phyloP scores from a whole-genome alignment of 2,329 filamentous ascomycete species.

The Ploettnerulaceae sp. region DNA sequence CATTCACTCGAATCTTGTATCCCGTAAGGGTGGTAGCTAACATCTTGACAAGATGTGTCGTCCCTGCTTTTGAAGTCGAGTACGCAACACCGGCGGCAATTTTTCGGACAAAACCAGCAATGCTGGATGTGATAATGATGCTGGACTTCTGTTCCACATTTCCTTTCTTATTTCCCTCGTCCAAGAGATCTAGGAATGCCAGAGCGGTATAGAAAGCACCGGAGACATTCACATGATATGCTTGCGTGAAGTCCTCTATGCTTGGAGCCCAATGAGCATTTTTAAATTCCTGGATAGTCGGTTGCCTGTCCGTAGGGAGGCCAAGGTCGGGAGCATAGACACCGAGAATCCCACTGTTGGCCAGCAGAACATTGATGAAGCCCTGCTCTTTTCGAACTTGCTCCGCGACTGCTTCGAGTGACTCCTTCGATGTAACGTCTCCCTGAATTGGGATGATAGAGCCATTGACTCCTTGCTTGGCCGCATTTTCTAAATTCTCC shows the following conservation, averaged over 20 bases:
- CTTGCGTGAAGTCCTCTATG: slow-evolving; percentile 56
- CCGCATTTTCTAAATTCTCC: slow-evolving; percentile 44
- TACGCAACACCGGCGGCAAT: slow-evolving; percentile 71
- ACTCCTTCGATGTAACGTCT: slow-evolving; percentile 58
- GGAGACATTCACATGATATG: slow-evolving; percentile 35
- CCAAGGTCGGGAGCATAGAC: neutral
- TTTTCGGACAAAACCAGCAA: slow-evolving; percentile 67
- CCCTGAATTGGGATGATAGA: slow-evolving; percentile 34
- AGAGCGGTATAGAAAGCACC: slow-evolving; percentile 57
- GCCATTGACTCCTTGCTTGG: slow-evolving; percentile 26
- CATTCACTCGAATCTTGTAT: slow-evolving; percentile 49
- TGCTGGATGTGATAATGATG: slow-evolving; percentile 65
- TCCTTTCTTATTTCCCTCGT: slow-evolving; percentile 56
- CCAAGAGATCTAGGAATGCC: slow-evolving; percentile 63
- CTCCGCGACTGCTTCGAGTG: slow-evolving; percentile 51
- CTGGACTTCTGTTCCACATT: slow-evolving; percentile 43
- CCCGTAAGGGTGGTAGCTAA: slow-evolving; percentile 59
- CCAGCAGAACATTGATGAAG: slow-evolving; percentile 56
- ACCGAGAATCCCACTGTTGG: slow-evolving; percentile 54
- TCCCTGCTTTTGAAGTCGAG: slow-evolving; percentile 69
- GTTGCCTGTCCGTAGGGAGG: slow-evolving; percentile 36
- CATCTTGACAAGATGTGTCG: slow-evolving; percentile 65
- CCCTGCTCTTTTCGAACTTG: slow-evolving; percentile 50
- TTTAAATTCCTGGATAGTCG: slow-evolving; percentile 42
- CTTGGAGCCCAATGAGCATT: slow-evolving; percentile 12